phyloP scores from a whole-genome alignment of 2,329 filamentous ascomycete species.

The Parasarocladium wereldwijsianum region DNA sequence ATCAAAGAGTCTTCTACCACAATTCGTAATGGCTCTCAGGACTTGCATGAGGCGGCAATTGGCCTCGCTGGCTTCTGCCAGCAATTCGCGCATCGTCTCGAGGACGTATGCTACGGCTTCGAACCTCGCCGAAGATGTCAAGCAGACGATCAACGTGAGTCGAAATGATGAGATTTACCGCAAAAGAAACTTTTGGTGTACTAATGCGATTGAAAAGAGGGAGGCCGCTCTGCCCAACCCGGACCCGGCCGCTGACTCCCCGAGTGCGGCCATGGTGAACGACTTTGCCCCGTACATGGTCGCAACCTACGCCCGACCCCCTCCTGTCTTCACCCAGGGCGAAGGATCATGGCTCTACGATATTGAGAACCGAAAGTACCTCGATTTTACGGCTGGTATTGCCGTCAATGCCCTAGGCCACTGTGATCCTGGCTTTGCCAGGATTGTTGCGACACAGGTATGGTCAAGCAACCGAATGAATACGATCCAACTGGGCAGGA shows the following conservation, averaged over 20 bases:
- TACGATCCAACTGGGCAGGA: background rate
- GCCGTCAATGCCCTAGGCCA: conserved; percentile 90
- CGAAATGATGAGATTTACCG: background rate
- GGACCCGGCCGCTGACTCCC: conserved; percentile 59
- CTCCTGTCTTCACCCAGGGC: conserved; percentile 79
- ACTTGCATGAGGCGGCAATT: conserved; percentile 23
- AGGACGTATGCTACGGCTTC: conserved; percentile 12
- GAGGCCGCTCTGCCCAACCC: conserved; percentile 40
- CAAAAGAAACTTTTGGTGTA: background rate
- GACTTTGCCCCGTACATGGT: conserved; percentile 83
- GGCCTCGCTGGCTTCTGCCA: conserved; percentile 13
- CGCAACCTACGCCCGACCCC: conserved; percentile 80
- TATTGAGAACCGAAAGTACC: conserved; percentile 72
- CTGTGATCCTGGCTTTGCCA: conserved; percentile 64
- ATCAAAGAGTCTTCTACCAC: no score
- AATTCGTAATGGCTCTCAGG: conserved; percentile 24
- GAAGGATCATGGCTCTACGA: conserved; percentile 84
- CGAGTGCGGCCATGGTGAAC: conserved; percentile 59
- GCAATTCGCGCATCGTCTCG: conserved; percentile 13
- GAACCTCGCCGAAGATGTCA: conserved; percentile 18
- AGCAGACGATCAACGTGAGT: conserved; percentile 20
- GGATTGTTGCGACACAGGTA: conserved; percentile 66
- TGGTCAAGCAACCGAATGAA: no score
- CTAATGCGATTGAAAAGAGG: conserved; percentile 7
- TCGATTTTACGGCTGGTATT: conserved; percentile 93